A percentile compares a stretch with the other conserved stretches of the same genome.
These are phyloP conservation scores for Penicillium fimorum DNA, from an alignment of 495 filamentous ascomycete species.

Conservation along the genomic window DNA sequence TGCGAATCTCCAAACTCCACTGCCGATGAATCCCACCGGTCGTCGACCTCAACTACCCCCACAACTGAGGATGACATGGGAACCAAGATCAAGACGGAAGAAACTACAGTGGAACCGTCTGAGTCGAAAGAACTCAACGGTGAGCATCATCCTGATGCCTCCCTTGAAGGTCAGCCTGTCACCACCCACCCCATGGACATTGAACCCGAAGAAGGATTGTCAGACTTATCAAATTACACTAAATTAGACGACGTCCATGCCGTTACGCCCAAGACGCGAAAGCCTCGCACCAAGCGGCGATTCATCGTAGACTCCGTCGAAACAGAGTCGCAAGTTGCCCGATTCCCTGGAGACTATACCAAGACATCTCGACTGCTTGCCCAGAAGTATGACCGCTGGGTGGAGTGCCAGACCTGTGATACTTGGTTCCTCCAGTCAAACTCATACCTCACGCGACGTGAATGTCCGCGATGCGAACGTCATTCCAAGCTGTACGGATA, in stretches of 20 bases:
- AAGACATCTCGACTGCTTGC: constrained; percentile 70
- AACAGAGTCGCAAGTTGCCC: constrained; percentile 39
- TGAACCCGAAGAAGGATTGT: constrained; percentile 18
- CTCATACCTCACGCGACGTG: constrained; percentile 77
- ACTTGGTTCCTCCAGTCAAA: constrained; percentile 80
- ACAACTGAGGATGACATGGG: constrained; percentile 38
- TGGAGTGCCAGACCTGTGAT: constrained; percentile 79
- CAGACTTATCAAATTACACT: constrained; percentile 20
- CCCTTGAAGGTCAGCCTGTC: constrained; percentile 15
- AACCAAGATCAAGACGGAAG: constrained; percentile 31
- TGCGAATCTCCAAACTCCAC: constrained; percentile 34
- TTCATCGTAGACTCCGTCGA: constrained; percentile 45
- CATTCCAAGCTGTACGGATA: constrained; percentile 96
- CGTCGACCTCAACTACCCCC: constrained; percentile 37
- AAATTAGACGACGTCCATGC: constrained; percentile 28
- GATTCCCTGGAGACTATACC: constrained; percentile 74
- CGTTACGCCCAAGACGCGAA: constrained; percentile 20
- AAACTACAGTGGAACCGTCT: constrained; percentile 10
- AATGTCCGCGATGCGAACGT: constrained; percentile 89
- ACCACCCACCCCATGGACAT: constrained; percentile 8
- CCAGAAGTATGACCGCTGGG: constrained; percentile 75
- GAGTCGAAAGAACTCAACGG: constrained; percentile 3
- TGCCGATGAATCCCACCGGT: constrained; percentile 38
- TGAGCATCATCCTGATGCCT: constrained; percentile 1
- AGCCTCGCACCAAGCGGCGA: constrained; percentile 25